Evolutionary conservation across 2,329 filamentous ascomycete genomes (phyloP), one percentile per base, ranked within the genome.

Genomic region (Fusarium floridanum): DNA sequence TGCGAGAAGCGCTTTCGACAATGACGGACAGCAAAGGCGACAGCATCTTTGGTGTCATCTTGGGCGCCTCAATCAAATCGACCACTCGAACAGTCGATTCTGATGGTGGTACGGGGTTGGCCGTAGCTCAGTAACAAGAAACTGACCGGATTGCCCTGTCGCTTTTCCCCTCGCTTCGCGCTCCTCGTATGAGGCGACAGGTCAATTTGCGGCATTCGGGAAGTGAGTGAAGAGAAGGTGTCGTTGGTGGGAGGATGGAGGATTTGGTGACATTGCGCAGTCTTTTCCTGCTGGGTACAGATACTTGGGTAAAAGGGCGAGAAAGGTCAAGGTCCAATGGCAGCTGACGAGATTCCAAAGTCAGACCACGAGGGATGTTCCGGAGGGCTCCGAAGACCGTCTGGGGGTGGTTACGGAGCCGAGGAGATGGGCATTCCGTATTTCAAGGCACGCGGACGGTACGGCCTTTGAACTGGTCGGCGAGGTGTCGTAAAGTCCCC

Each of bases 351-450:
- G 67, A 71, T 68, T 43, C 63, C 57, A 39, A 39, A 61, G 39
- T 71, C 68, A 73, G 67, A 50, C 50, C 63, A 75, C 61, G 45
- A 71, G 67, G 45, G 29, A 36, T 63, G 65, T 45, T 39, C 59
- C 73, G 70, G 73, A 66, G 70, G 36, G 63, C 73, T 50, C 70
- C 73, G 73, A 68, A 57, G 37, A 8, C 37, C 39, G 17, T 20
- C 32, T 36, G 14, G 43, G 22, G 50, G 50, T 11, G 27, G 16
- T 32, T 39, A 50, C 24, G 62, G 36, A 39, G 50, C 27, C 29
- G 24, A 59, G 50, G 39, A 64, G 22, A 36, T 45, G 24, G 27
- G 14, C 60, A 50, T 50, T 36, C 61, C 62, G 66, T 60, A 41
- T 70, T 37, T 60, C 29, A n/a, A 48, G 34, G 29, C 36, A 71